Conservation (phyloP, 139 green algal species). For the Chlorella sp. region DNA sequence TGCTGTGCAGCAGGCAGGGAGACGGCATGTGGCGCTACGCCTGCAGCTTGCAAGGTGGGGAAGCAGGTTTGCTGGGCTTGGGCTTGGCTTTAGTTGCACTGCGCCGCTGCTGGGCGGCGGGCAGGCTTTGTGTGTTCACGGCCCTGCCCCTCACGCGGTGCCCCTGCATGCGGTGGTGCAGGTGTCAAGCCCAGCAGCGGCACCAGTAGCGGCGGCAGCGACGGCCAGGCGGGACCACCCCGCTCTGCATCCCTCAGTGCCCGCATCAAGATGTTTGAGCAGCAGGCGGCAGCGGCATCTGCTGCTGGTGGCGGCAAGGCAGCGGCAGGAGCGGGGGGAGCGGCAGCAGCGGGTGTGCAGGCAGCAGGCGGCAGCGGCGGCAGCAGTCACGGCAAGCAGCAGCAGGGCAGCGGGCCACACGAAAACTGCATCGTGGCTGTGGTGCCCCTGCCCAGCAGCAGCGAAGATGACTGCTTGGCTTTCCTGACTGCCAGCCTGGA, state of each 20-base stretch:
- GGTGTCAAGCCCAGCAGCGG: not conserved
- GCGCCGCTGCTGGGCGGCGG: no score
- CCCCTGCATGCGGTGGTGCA: not conserved
- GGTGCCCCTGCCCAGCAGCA: not conserved
- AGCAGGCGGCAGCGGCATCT: slow-evolving; percentile 7
- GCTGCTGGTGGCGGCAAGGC: not conserved
- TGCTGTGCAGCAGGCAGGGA: slow-evolving; percentile 1
- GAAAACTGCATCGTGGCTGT: slow-evolving; percentile 10
- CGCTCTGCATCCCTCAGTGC: slow-evolving; percentile 8
- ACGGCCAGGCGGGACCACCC: not conserved
- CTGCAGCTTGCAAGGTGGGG: not conserved
- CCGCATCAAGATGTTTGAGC: slow-evolving; percentile 31
- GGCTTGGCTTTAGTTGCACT: no score
- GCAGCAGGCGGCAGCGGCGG: not conserved
- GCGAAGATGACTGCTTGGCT: not conserved
- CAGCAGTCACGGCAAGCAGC: not conserved
- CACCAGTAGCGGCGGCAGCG: not conserved
- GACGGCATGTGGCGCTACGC: slow-evolving; percentile 15
- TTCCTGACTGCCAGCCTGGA: slow-evolving; percentile 29
- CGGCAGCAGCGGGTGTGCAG: not conserved
- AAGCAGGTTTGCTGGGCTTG: no score
- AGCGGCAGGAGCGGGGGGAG: not conserved
- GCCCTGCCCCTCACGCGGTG: not conserved
- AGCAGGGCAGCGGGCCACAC: not conserved
- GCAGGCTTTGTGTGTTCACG: no score